Evolutionary conservation across 768 basidiomycete species (phyloP).

Genomic region (Termitomyces sp.): DNA sequence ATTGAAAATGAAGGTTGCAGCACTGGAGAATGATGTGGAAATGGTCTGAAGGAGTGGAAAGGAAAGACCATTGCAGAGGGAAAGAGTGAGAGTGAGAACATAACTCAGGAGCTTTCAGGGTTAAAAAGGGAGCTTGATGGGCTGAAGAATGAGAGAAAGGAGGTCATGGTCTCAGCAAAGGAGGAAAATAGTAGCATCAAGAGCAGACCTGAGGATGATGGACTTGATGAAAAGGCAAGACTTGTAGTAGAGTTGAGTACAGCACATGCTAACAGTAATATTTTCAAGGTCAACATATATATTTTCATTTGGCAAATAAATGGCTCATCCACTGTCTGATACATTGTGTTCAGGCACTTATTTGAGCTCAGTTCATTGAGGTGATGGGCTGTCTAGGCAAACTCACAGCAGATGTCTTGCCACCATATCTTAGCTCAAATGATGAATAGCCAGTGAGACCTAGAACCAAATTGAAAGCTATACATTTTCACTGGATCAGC

Average conservation of each 20-base stretch:
- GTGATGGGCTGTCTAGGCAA: too few relatives aligned
- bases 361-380: too few relatives aligned
- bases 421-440: too few relatives aligned
- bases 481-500: too few relatives aligned
- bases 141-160: not conserved
- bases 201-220: not conserved
- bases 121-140: not conserved
- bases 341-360: too few relatives aligned
- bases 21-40: not conserved
- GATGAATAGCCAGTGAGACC: too few relatives aligned
- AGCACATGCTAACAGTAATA: not conserved
- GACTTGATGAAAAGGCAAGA: not conserved
- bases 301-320: not conserved
- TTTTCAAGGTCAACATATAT: not conserved
- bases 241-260: not conserved
- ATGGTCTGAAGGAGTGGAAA: not conserved
- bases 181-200: not conserved
- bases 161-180: not conserved
- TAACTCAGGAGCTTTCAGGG: not conserved
- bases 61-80: not conserved
- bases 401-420: too few relatives aligned
- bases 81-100: not conserved
- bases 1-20: not conserved
- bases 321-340: too few relatives aligned
- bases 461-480: too few relatives aligned